Conservation (phyloP, 345 rosid species). For the Orychophragmus violaceus region DNA sequence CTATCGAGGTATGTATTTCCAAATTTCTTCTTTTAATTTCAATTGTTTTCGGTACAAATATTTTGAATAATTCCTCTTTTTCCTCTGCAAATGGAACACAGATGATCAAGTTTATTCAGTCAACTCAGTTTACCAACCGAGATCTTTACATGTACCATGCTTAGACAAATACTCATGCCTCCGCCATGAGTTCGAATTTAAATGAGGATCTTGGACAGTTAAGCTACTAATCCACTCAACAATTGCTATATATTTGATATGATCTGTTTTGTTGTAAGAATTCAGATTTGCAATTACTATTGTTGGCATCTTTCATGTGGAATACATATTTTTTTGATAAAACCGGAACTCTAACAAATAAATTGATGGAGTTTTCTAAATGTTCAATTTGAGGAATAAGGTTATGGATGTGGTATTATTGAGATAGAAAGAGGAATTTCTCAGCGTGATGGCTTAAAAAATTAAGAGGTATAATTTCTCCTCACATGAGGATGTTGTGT, state of each 20-base stretch:
- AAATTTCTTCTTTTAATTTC: too few species aligned
- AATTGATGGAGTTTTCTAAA: conserved; percentile 97
- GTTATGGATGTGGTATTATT: conserved; percentile 85
- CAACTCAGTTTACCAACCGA: conserved; percentile 84
- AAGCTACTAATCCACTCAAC: too few species aligned
- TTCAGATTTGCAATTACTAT: too few species aligned
- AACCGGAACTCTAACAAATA: conserved; percentile 97
- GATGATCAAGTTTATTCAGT: conserved; percentile 95
- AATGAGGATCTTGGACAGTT: conserved; percentile 99
- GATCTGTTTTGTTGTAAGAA: too few species aligned
- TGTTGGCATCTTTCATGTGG: conserved; percentile 59
- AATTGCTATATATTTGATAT: too few species aligned
- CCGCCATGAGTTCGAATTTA: conserved; percentile 89
- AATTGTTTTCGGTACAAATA: too few species aligned
- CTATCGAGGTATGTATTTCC: conserved; percentile 68
- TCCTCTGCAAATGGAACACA: conserved; percentile 32
- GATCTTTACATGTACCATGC: conserved; percentile 80
- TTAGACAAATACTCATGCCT: conserved; percentile 81
- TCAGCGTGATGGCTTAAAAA: conserved; percentile 55
- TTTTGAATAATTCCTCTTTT: conserved; percentile 10
- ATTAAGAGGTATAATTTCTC: conserved; percentile 48
- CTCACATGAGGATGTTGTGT: background rate
- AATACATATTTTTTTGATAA: conserved; percentile 93
- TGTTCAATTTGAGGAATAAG: conserved; percentile 95
- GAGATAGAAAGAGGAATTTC: conserved; percentile 85